Percentiles rank a stretch among this genome's conserved stretches.
These are phyloP conservation scores for Russula sp. DNA, from an alignment of 768 basidiomycete genomes.

Conservation along the genomic window DNA sequence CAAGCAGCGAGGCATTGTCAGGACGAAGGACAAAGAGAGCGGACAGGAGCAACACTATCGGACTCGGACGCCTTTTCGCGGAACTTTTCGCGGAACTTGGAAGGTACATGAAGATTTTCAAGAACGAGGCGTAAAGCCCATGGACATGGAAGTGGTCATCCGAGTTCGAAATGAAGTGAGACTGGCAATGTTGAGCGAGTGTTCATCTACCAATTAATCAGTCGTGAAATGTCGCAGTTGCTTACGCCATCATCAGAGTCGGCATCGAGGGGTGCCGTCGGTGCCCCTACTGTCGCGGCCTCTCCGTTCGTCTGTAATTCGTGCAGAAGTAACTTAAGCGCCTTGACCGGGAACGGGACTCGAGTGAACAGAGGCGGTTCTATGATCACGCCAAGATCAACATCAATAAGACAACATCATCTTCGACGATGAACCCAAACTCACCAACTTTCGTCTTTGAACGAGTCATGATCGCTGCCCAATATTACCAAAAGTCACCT, in stretches of 20 bases:
- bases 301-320: constrained; percentile 81
- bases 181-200: too few relatives aligned
- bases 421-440: constrained; percentile 24
- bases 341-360: constrained; percentile 87
- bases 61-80: too few relatives aligned
- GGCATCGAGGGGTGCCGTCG: constrained; percentile 44
- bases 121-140: too few relatives aligned
- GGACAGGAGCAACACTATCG: too few relatives aligned
- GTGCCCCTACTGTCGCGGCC: constrained; percentile 53
- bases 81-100: too few relatives aligned
- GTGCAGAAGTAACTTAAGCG: constrained; percentile 78
- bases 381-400: constrained; percentile 27
- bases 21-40: too few relatives aligned
- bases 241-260: constrained; percentile 78
- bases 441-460: constrained; percentile 81
- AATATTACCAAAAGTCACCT: not conserved
- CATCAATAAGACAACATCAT: constrained; percentile 21
- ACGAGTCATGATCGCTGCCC: constrained; percentile 89
- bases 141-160: too few relatives aligned
- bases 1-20: too few relatives aligned
- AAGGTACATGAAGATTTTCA: too few relatives aligned
- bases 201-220: too few relatives aligned
- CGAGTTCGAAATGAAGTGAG: too few relatives aligned
- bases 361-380: constrained; percentile 82
- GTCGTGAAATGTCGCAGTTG: too few relatives aligned